phyloP scores from a whole-genome alignment of 2,329 filamentous ascomycete species.

The Amauroascus niger region DNA sequence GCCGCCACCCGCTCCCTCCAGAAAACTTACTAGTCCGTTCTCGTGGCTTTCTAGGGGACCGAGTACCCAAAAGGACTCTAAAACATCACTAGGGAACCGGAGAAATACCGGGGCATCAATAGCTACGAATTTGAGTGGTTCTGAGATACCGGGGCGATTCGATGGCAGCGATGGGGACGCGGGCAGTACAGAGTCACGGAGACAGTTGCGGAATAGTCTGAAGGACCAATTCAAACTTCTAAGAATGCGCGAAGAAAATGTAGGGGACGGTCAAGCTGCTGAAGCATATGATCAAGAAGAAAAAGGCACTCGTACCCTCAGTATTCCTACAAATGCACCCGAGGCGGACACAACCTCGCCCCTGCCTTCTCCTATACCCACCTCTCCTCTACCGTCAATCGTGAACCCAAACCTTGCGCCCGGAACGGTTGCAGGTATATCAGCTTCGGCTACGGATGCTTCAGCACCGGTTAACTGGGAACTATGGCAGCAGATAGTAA shows the following conservation, averaged over 20 bases:
- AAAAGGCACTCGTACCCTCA: conserved; percentile 35
- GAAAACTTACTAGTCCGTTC: conserved; percentile 82
- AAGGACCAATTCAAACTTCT: conserved; percentile 71
- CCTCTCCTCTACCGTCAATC: conserved; percentile 45
- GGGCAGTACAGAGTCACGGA: conserved; percentile 38
- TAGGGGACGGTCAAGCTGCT: conserved; percentile 50
- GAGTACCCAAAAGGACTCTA: conserved; percentile 44
- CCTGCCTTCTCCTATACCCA: conserved; percentile 16
- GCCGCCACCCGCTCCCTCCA: conserved; percentile 35
- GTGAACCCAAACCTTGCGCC: conserved; percentile 66
- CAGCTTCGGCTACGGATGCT: conserved; percentile 56
- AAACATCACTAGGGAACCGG: conserved; percentile 48
- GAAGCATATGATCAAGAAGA: conserved; percentile 35
- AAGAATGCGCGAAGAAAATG: conserved; percentile 62
- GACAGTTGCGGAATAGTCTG: conserved; percentile 52
- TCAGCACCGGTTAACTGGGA: conserved; percentile 87
- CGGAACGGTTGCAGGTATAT: conserved; percentile 74
- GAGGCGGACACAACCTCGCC: conserved; percentile 28
- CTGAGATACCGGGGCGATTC: conserved; percentile 69
- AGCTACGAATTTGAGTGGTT: conserved; percentile 67
- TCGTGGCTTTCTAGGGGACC: conserved; percentile 69
- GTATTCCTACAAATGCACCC: conserved; percentile 40
- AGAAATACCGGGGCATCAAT: conserved; percentile 74
- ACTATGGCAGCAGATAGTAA: conserved; percentile 91
- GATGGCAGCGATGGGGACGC: conserved; percentile 52